phyloP scores from a whole-genome alignment of 176 grass and related monocot species.

The Echinochloa phyllopogon region DNA sequence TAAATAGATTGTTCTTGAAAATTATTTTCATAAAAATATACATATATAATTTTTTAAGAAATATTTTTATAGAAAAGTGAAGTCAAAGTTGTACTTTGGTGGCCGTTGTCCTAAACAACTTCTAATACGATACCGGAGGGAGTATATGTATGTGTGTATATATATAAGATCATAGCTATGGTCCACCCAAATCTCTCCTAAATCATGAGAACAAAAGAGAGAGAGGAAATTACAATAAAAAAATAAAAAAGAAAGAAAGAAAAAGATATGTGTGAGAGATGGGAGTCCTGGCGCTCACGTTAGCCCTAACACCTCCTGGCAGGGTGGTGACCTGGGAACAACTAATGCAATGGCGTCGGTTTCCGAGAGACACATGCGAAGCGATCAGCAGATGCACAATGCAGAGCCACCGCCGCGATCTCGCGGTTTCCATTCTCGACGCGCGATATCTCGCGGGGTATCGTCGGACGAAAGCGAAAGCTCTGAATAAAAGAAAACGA shows the following conservation, averaged over 20 bases:
- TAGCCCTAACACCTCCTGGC: constrained; percentile 25
- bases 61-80: too few relatives aligned
- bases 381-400: not conserved
- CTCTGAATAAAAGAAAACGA: constrained; percentile 6
- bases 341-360: constrained; percentile 32
- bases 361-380: not conserved
- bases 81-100: too few relatives aligned
- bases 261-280: not conserved
- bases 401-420: not conserved
- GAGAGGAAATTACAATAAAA: not conserved
- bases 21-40: too few relatives aligned
- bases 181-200: not conserved
- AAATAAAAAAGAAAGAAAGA: not conserved
- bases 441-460: not conserved
- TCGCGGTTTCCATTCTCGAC: not conserved
- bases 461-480: not conserved
- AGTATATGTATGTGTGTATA: too few relatives aligned
- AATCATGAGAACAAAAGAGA: not conserved
- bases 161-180: not conserved
- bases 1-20: too few relatives aligned
- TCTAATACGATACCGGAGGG: too few relatives aligned
- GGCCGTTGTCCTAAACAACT: too few relatives aligned
- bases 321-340: constrained; percentile 48
- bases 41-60: too few relatives aligned
- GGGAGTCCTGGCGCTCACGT: constrained; percentile 19